These are phyloP conservation scores for Fragilaria crotonensis DNA, from an alignment of 108 stramenopile species.

Conservation along the genomic window DNA sequence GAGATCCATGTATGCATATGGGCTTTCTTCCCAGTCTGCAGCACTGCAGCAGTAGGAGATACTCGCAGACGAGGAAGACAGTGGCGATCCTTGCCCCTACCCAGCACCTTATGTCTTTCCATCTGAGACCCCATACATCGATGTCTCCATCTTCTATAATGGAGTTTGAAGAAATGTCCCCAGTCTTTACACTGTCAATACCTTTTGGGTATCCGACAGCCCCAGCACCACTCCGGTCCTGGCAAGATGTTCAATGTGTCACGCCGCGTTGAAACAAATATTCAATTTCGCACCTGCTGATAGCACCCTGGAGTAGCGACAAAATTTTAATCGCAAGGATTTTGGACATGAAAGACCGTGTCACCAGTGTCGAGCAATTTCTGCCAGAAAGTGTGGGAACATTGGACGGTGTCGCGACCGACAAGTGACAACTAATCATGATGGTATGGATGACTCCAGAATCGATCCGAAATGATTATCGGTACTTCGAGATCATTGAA, in stretches of 20 bases:
- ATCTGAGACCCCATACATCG: no score
- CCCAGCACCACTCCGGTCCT: slow-evolving; percentile 47
- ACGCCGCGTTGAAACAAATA: slow-evolving; percentile 71
- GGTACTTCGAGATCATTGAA: no score
- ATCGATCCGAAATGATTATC: no score
- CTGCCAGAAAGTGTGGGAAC: slow-evolving; percentile 50
- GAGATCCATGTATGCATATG: no score
- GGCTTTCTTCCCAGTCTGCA: no score
- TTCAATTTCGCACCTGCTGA: slow-evolving; percentile 70
- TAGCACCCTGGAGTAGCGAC: slow-evolving; percentile 55
- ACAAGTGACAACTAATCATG: no score
- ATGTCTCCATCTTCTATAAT: slow-evolving; percentile 71
- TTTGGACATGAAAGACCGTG: slow-evolving; percentile 45
- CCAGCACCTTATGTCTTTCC: no score
- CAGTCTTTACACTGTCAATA: slow-evolving; percentile 83
- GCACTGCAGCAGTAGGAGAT: no score
- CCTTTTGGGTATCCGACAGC: slow-evolving; percentile 57
- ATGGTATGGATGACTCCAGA: no score
- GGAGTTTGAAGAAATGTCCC: slow-evolving; percentile 72
- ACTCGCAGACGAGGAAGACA: no score
- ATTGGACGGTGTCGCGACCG: no score
- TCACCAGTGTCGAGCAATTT: slow-evolving; percentile 64
- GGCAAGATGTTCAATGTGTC: slow-evolving; percentile 68
- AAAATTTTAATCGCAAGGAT: slow-evolving; percentile 65
- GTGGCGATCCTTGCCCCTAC: no score